Evolutionary conservation across 2,329 filamentous ascomycete genomes (phyloP).

Genomic region (Nakataea oryzae): DNA sequence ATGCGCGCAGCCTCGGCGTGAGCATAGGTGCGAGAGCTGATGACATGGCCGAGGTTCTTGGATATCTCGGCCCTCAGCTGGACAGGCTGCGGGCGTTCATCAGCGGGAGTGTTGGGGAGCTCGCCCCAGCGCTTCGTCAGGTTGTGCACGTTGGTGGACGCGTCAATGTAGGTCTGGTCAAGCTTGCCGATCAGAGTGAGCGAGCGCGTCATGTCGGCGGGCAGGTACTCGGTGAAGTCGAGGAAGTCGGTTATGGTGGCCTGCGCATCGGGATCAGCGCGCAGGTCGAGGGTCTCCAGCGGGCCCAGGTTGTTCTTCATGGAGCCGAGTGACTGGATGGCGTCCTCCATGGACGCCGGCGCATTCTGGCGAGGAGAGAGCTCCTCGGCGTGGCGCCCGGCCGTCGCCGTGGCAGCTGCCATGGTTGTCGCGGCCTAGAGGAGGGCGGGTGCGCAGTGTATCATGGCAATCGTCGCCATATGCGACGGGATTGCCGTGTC

Average conservation of each 20-base stretch:
- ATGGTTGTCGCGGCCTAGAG: slow-evolving; percentile 6
- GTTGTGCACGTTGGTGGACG: slow-evolving; percentile 43
- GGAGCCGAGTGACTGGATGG: slow-evolving; percentile 18
- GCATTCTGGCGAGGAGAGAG: slow-evolving; percentile 24
- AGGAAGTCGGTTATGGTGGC: slow-evolving; percentile 62
- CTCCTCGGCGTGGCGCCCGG: slow-evolving; percentile 17
- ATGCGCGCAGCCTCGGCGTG: slow-evolving; percentile 54
- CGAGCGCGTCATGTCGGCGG: slow-evolving; percentile 55
- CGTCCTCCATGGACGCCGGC: slow-evolving; percentile 18
- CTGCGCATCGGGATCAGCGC: slow-evolving; percentile 55
- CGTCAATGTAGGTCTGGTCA: slow-evolving; percentile 45
- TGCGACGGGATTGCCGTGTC: background rate
- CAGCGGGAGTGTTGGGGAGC: slow-evolving; percentile 36
- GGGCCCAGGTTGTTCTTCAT: slow-evolving; percentile 27
- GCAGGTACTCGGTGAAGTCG: slow-evolving; percentile 60
- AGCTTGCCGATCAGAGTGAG: slow-evolving; percentile 56
- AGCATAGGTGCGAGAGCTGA: slow-evolving; percentile 46
- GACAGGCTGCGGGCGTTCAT: slow-evolving; percentile 35
- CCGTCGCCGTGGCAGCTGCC: slow-evolving; percentile 11
- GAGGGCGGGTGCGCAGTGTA: background rate
- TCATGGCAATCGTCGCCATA: background rate
- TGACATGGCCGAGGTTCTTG: slow-evolving; percentile 39
- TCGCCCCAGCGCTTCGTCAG: slow-evolving; percentile 47
- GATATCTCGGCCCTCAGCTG: slow-evolving; percentile 51
- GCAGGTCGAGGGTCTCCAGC: slow-evolving; percentile 32